Evolutionary conservation across 2,329 filamentous ascomycete species (phyloP), one percentile per base, ranked within the genome.

Genomic region (Teratosphaeria gauchensis): DNA sequence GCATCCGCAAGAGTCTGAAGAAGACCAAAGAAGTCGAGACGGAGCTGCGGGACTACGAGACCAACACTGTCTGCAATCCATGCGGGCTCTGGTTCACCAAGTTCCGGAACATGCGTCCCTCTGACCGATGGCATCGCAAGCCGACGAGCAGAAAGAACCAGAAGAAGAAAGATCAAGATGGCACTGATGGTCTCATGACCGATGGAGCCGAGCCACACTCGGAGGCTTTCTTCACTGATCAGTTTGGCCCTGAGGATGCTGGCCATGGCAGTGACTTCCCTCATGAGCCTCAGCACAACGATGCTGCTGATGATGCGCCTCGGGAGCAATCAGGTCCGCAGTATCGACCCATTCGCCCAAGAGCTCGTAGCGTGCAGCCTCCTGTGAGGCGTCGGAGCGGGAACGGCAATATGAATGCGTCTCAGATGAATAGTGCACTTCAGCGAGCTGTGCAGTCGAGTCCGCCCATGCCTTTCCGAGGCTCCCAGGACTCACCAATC

Each of bases 61-160:
- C 89, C 66, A 82, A 89, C 58, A 80, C 89, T 31, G 82, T 97
- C 42, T 99, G 94, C 79, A 99, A 99, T 72, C 91, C 92, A 59
- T 99, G 94, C 71, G 94, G 94, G 19, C 85, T 99, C 51, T 99
- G 91, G 90, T 86, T 99, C 66, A 85, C 86, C 61, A 97, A 96
- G 69, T 90, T 88, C 73, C 90, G 89, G 69, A 81, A 78, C 28
- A 94, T 95, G 78, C 86, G 94, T 8, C 94, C 94, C 2, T 79
- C 84, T 57, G 85, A 92, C 61, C 85, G 87, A 64, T 99, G 92
- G 92, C 87, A 87, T 64, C 62, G 64, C 33, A 69, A 67, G 58
- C 59, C 62, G n/a, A 58, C 51, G 5, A 61, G 59, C 8, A 58
- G 68, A 51, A 66, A 65, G 38, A 63, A 62, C 51, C 70, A 67